Conservation (phyloP, 768 basidiomycete species). For the Pulveroboletus sp. region DNA sequence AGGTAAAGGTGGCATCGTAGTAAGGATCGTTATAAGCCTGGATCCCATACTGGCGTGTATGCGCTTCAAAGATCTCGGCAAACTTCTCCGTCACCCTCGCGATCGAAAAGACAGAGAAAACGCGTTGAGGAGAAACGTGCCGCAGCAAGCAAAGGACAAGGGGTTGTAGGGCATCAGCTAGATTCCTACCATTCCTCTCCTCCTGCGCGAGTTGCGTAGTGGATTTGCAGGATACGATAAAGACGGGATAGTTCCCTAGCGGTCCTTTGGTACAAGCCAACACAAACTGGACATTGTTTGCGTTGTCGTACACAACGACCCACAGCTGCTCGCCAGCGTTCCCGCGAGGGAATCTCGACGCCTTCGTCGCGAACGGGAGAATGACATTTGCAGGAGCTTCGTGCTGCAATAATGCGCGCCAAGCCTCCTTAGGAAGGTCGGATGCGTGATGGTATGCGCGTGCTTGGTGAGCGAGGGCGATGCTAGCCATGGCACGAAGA, state of each 20-base stretch:
- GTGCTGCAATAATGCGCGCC: constrained; percentile 25
- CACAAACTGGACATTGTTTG: constrained; percentile 33
- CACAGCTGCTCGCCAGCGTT: constrained; percentile 21
- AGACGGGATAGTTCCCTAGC: constrained; percentile 60
- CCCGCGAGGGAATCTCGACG: constrained; percentile 3
- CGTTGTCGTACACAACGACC: constrained; percentile 28
- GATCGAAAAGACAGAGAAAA: constrained; percentile 64
- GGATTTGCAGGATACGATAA: constrained; percentile 17
- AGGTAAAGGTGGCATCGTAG: constrained; percentile 58
- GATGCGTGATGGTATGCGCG: constrained; percentile 1
- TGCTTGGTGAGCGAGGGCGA: not conserved
- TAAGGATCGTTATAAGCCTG: constrained; percentile 42
- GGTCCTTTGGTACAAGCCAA: constrained; percentile 53
- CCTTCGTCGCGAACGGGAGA: constrained; percentile 36
- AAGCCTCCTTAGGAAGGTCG: constrained; percentile 25
- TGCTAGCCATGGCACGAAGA: constrained; percentile 15
- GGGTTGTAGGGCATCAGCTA: constrained; percentile 4
- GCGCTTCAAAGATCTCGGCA: constrained; percentile 42
- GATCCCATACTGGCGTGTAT: constrained; percentile 1
- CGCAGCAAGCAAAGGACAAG: constrained; percentile 13
- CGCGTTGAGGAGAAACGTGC: constrained; percentile 7
- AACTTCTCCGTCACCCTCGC: constrained; percentile 46
- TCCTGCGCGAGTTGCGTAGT: constrained; percentile 11
- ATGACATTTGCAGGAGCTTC: constrained; percentile 39
- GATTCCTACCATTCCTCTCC: not conserved